Percentiles rank a stretch among this genome's conserved stretches.
Evolutionary conservation across 441 rosid species (phyloP).

Genomic region (Capsella rubella): DNA sequence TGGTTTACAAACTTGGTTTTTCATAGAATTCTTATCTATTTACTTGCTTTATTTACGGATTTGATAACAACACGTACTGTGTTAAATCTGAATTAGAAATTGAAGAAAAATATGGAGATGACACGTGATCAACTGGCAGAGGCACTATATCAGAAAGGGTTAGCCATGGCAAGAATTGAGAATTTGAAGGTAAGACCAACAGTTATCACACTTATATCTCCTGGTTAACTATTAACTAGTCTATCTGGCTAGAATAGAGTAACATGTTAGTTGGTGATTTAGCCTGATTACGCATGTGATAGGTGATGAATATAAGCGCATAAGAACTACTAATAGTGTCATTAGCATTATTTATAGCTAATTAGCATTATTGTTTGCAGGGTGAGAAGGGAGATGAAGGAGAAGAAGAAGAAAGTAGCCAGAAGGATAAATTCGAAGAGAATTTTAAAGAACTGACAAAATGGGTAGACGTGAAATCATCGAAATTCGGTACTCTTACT

Average conservation of each 20-base stretch:
- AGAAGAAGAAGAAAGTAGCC: conserved; percentile 46
- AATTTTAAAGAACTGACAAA: conserved; percentile 78
- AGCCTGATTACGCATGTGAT: background rate
- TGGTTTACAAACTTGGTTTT: background rate
- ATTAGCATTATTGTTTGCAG: conserved; percentile 44
- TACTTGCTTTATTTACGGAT: conserved; percentile 5
- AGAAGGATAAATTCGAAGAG: conserved; percentile 74
- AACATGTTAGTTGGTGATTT: background rate
- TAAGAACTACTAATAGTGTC: background rate
- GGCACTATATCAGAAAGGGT: conserved; percentile 89
- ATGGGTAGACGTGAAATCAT: conserved; percentile 90
- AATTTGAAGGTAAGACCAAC: conserved; percentile 55
- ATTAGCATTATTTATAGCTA: conserved; percentile 10
- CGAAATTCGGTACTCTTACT: conserved; percentile 74
- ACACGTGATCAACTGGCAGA: conserved; percentile 84
- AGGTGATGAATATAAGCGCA: background rate
- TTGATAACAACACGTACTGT: conserved; percentile 7
- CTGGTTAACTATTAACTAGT: background rate
- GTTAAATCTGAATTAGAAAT: conserved; percentile 48
- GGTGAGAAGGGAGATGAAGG: conserved; percentile 48
- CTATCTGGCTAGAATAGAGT: conserved; percentile 7
- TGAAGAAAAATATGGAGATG: conserved; percentile 85
- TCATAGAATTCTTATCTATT: background rate
- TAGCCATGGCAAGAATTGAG: conserved; percentile 76
- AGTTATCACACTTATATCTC: background rate